Evolutionary conservation across 257 asterid genomes (phyloP), one percentile per base, ranked within the genome.

Genomic region (Solanum appendiculatum): DNA sequence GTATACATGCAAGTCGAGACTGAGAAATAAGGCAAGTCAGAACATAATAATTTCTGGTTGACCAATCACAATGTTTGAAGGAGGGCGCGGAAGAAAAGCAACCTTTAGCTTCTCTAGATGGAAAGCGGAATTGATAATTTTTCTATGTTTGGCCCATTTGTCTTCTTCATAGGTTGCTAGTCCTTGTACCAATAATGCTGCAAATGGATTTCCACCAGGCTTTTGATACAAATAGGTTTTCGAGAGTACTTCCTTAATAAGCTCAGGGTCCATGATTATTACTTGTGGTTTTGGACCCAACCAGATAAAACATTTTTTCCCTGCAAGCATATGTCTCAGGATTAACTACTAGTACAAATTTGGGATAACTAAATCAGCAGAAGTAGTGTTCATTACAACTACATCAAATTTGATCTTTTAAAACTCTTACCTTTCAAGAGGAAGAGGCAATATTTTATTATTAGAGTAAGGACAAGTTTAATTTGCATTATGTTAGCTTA

Each of bases 81-180:
- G 18, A 27, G 29, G 39, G 51, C 16, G 2, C 6, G 64, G 20
- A 78, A 27, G 39, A 34, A 44, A 15, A 44, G 23, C 56, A n/a
- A 77, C 83, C 60, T 77, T 77, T 25, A 77, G 2, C 60, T 77
- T 77, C 83, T 77, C 83, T 40, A 77, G 34, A 77, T 77, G 83
- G 60, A 77, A 77, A 3, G 83, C 60, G 3, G 83, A n/a, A 77
- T 40, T 77, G 83, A 93, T 86, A 60, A 95, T 58, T 82, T 87
- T 95, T 60, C 97, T 90, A 70, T 93, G 94, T 68, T 93, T 95
- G 27, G 92, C 87, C 98, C 97, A 94, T 90, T 91, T 89, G 3
- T 92, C 92, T 14, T 85, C 87, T 21, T 94, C 96, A 18, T 58
- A 40, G 36, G 3, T 14, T 21, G 60, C 85, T 6, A 94, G 33